Conservation (phyloP, 768 basidiomycete species). For the Clitopilus hobsonii region DNA sequence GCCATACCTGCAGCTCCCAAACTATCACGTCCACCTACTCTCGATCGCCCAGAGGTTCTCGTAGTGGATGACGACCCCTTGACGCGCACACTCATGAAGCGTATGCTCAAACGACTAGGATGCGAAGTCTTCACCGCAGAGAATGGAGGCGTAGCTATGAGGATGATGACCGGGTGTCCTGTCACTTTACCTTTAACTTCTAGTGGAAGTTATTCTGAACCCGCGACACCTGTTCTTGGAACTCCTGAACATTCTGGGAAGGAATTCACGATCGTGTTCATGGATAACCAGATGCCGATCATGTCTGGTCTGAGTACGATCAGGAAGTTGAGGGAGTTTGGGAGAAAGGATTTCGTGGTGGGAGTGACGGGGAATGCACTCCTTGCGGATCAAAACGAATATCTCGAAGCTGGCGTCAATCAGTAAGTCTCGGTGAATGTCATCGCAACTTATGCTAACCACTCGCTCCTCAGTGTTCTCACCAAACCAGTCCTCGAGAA, state of each 20-base stretch:
- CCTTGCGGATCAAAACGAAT: slow-evolving; percentile 40
- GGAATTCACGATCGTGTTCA: slow-evolving; percentile 19
- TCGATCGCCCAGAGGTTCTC: slow-evolving; percentile 32
- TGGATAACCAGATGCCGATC: slow-evolving; percentile 63
- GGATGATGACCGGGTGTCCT: slow-evolving; percentile 39
- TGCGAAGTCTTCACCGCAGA: slow-evolving; percentile 59
- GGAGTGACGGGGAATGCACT: slow-evolving; percentile 56
- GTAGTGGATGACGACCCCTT: slow-evolving; percentile 66
- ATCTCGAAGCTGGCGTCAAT: slow-evolving; percentile 4
- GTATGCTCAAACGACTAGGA: slow-evolving; percentile 59
- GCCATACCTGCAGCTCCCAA: slow-evolving; percentile 6
- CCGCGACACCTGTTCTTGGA: background rate
- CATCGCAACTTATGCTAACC: background rate
- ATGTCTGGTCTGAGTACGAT: slow-evolving; percentile 58
- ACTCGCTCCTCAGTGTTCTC: slow-evolving; percentile 38
- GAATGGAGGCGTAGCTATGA: slow-evolving; percentile 60
- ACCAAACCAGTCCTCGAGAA: slow-evolving; percentile 61
- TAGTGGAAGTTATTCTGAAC: background rate
- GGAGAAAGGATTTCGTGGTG: slow-evolving; percentile 58
- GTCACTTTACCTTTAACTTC: background rate
- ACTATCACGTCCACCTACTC: slow-evolving; percentile 13
- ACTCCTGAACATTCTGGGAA: slow-evolving; percentile 19
- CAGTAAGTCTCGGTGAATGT: background rate
- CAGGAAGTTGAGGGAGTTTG: slow-evolving; percentile 42
- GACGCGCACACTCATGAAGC: slow-evolving; percentile 60